Conservation (phyloP, 768 basidiomycete genomes). For the Calocera viscosa region DNA sequence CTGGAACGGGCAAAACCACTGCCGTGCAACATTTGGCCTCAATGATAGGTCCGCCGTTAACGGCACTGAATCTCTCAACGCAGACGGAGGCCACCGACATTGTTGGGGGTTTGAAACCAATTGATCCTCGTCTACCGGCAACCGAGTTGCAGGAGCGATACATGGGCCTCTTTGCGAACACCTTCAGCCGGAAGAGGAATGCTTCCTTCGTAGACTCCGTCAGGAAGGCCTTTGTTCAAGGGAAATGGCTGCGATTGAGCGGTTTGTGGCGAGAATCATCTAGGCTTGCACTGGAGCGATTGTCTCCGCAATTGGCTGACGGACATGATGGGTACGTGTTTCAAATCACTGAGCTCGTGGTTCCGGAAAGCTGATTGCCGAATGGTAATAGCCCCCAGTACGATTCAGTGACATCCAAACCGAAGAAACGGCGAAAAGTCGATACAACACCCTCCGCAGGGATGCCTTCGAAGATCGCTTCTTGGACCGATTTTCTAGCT, state of each 20-base stretch:
- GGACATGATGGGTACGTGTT: background rate
- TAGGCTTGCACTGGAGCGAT: conserved; percentile 53
- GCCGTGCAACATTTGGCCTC: conserved; percentile 75
- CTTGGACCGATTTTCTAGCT: conserved; percentile 55
- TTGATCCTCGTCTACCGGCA: conserved; percentile 73
- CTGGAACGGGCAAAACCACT: conserved; percentile 98
- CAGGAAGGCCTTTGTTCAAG: conserved; percentile 64
- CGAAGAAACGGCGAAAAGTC: conserved; percentile 61
- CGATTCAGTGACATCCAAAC: conserved; percentile 18
- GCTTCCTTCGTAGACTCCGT: conserved; percentile 72
- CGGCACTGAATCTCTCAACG: conserved; percentile 87
- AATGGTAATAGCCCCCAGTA: conserved; percentile 23
- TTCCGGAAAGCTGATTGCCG: conserved; percentile 15
- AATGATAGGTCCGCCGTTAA: conserved; percentile 58
- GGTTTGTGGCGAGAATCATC: conserved; percentile 71
- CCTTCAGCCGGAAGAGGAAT: conserved; percentile 85
- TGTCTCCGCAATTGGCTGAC: conserved; percentile 22
- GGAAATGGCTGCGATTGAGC: conserved; percentile 74
- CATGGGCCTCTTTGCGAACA: conserved; percentile 64
- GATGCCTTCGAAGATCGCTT: conserved; percentile 32
- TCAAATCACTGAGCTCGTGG: background rate
- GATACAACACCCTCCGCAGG: conserved; percentile 32
- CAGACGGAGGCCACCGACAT: conserved; percentile 93
- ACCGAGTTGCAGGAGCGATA: conserved; percentile 58
- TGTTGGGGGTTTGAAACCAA: conserved; percentile 90